Evolutionary conservation across 2,329 filamentous ascomycete species (phyloP), one percentile per base, ranked within the genome.

Genomic region (Aspergillus spinulosporus): DNA sequence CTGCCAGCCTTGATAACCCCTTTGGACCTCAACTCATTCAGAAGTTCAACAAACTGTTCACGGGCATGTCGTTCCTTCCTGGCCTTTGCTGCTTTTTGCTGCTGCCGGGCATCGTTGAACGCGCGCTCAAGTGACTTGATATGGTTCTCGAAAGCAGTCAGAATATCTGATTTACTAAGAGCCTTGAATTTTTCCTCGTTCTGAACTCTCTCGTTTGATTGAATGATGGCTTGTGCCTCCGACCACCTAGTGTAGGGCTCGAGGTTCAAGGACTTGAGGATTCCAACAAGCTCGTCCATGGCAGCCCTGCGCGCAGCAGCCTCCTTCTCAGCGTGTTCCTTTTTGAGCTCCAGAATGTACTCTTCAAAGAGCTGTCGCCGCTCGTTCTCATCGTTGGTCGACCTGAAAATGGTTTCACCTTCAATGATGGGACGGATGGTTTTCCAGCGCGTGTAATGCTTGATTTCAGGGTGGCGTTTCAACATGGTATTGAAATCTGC

Each of bases 401-500:
- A 93, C 66, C 92, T 88, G 78, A 97, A 99, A 58, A 96, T 94
- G 47, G 91, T 94, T 79, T 99, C 94, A 49, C 89, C 89, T 74
- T 97, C 91, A 60, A 99, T 91, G 62, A 97, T 95, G 7, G 92
- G 91, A 49, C 90, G 87, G 52, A 93, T 94, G 12, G 91, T 97
- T 82, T 92, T 96, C 94, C 94, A 99, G 59, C 92, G 88, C 42
- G 93, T 97, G 74, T 95, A 97, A 73, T 97, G 86, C 74, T 92
- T 94, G 75, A 99, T 97, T 74, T 99, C 94, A 59, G 92, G 92
- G 73, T 99, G 93, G 63, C 92, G 92, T 76, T 88, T 91, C 64
- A 99, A 83, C 94, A 99, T 99, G 54, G 88, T 92, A 64, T 89
- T 88, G 75, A 99, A 99, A 80, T 97, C 94, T 74, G 89, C 83